phyloP scores from a whole-genome alignment of 306 rosid species.

The Carpinus viminea region DNA sequence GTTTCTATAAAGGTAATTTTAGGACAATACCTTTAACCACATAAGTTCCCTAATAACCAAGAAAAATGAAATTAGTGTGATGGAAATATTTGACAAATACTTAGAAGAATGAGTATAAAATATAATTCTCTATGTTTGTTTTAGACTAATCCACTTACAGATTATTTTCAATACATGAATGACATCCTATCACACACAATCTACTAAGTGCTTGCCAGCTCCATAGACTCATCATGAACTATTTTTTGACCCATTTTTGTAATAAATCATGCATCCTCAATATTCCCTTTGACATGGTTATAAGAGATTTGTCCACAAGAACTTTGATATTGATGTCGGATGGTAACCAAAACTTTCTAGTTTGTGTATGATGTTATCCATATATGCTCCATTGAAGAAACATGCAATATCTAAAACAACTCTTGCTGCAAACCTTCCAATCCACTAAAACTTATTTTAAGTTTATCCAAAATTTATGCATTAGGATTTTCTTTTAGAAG shows the following conservation, averaged over 20 bases:
- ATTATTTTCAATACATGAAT: slow-evolving; percentile 12
- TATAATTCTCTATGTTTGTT: no score
- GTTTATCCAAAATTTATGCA: background rate
- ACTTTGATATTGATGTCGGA: slow-evolving; percentile 8
- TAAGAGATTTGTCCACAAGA: slow-evolving; percentile 23
- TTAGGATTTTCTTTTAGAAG: slow-evolving; percentile 2
- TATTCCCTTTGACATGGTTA: background rate
- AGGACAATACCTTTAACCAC: slow-evolving; percentile 18
- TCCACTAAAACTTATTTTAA: slow-evolving; percentile 28
- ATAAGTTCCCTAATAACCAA: slow-evolving; percentile 25
- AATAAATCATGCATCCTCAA: slow-evolving; percentile 26
- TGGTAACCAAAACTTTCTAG: slow-evolving; percentile 12
- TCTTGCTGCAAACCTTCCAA: slow-evolving; percentile 15
- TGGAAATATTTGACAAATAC: no score
- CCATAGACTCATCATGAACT: slow-evolving; percentile 11
- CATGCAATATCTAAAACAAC: slow-evolving; percentile 30
- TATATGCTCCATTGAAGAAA: slow-evolving; percentile 26
- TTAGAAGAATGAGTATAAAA: no score
- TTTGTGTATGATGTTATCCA: slow-evolving; percentile 11
- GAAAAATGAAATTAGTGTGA: background rate
- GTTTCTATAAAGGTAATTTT: slow-evolving; percentile 17
- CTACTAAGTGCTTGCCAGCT: slow-evolving; percentile 10
- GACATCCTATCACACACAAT: slow-evolving; percentile 20
- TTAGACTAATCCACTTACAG: background rate
- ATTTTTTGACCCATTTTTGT: slow-evolving; percentile 26